Evolutionary conservation across 768 basidiomycete species (phyloP).

Genomic region (Phanerochaete sordida): DNA sequence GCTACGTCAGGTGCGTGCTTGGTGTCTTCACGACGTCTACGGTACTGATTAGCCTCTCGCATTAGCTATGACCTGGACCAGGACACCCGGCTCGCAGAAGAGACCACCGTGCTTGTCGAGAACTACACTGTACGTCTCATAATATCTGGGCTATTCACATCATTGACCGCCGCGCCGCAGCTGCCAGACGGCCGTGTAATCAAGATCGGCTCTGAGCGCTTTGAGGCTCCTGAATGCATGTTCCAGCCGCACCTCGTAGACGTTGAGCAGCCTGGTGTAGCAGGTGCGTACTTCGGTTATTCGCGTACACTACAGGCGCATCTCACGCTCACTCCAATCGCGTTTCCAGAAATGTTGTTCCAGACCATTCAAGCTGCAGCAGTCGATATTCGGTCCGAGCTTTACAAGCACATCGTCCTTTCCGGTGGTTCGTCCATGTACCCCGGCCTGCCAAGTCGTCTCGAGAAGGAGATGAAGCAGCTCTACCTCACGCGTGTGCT

Average conservation of each 20-base stretch:
- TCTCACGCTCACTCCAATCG: neutral
- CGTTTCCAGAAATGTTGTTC: constrained; percentile 95
- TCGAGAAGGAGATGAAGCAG: constrained; percentile 99
- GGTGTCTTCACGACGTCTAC: neutral
- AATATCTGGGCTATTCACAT: neutral
- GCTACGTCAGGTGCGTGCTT: constrained; percentile 82
- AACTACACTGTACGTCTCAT: constrained; percentile 75
- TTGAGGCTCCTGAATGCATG: constrained; percentile 99
- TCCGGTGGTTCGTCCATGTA: constrained; percentile 99
- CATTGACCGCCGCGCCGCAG: constrained; percentile 35
- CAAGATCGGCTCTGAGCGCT: constrained; percentile 97
- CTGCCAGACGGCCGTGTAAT: constrained; percentile 94
- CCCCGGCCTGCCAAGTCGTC: constrained; percentile 91
- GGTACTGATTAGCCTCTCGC: neutral
- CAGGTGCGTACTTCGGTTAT: constrained; percentile 47
- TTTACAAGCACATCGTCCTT: constrained; percentile 97
- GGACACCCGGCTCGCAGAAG: constrained; percentile 89
- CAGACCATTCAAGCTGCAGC: constrained; percentile 91
- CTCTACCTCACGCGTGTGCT: constrained; percentile 93
- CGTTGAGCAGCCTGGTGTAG: constrained; percentile 93
- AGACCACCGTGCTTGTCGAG: constrained; percentile 95
- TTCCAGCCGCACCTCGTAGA: constrained; percentile 99
- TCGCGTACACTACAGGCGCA: neutral
- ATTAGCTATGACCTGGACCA: constrained; percentile 92
- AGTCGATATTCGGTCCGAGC: constrained; percentile 82